phyloP scores from a whole-genome alignment of 169 alveolate genomes.

The Plasmodium vivax region DNA sequence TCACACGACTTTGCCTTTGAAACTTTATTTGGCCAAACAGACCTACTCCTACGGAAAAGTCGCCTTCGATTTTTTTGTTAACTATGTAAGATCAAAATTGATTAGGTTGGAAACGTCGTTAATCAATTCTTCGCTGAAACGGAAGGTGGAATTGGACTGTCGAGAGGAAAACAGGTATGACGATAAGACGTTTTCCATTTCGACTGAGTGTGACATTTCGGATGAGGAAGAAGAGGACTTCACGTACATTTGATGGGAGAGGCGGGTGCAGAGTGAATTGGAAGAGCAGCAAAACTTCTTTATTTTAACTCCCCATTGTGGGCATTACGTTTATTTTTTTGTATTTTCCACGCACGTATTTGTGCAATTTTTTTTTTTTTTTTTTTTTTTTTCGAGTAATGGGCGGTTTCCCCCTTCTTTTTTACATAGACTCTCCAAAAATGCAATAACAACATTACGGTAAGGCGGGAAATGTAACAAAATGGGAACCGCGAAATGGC shows the following conservation, averaged over 20 bases:
- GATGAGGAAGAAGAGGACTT: constrained; percentile 24
- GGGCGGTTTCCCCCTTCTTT: not conserved
- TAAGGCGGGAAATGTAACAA: not conserved
- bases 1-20: constrained; percentile 57
- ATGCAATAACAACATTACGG: not conserved
- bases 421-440: not conserved
- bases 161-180: constrained; percentile 23
- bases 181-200: constrained; percentile 1
- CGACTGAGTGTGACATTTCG: not conserved
- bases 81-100: constrained; percentile 13
- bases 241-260: not conserved
- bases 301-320: not conserved
- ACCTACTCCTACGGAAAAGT: constrained; percentile 28
- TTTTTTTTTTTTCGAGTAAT: not conserved
- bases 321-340: not conserved
- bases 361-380: not conserved
- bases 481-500: not conserved
- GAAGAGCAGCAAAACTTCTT: not conserved
- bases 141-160: not conserved
- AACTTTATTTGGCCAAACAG: constrained; percentile 47
- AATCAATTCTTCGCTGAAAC: constrained; percentile 29
- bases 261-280: not conserved
- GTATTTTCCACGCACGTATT: not conserved
- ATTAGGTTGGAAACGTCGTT: constrained; percentile 25
- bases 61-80: constrained; percentile 3